Conservation (phyloP, 305 asterid species). For the Ilex paraguariensis region DNA sequence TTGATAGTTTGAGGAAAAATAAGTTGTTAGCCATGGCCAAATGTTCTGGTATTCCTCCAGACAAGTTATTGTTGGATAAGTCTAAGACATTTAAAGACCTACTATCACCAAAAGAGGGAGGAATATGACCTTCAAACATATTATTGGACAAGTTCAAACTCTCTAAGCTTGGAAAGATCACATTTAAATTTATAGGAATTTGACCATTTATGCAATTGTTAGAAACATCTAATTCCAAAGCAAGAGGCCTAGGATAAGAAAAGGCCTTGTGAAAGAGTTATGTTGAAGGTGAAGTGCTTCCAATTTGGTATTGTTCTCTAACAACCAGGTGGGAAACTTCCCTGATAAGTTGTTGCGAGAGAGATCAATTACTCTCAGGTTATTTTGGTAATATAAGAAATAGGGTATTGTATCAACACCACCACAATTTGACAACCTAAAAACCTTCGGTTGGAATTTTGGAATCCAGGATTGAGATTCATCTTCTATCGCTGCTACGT, state of each 20-base stretch:
- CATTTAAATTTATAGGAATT: too few relatives aligned
- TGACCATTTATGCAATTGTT: too few relatives aligned
- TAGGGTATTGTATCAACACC: slow-evolving; percentile 1
- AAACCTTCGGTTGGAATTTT: slow-evolving; percentile 1
- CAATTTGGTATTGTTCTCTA: slow-evolving; percentile 5
- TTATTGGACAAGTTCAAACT: too few relatives aligned
- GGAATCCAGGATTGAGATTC: slow-evolving; percentile 8
- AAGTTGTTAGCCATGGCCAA: too few relatives aligned
- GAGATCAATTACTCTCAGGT: slow-evolving; percentile 5
- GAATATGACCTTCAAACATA: too few relatives aligned
- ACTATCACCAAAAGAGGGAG: too few relatives aligned
- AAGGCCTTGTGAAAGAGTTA: slow-evolving; percentile 5
- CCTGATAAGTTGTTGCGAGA: slow-evolving; percentile 5
- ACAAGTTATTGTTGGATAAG: too few relatives aligned
- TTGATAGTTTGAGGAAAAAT: too few relatives aligned
- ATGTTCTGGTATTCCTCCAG: too few relatives aligned
- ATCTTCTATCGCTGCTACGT: neutral
- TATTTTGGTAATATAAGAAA: slow-evolving; percentile 5
- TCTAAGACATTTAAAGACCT: too few relatives aligned
- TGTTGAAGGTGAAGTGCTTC: neutral
- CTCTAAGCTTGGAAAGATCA: too few relatives aligned
- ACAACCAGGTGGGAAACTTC: slow-evolving; percentile 6
- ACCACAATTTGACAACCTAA: neutral
- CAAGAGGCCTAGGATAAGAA: neutral
- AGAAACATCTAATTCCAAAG: too few relatives aligned